phyloP scores from a whole-genome alignment of 2,329 filamentous ascomycete species.

The Pyrenophora graminea region DNA sequence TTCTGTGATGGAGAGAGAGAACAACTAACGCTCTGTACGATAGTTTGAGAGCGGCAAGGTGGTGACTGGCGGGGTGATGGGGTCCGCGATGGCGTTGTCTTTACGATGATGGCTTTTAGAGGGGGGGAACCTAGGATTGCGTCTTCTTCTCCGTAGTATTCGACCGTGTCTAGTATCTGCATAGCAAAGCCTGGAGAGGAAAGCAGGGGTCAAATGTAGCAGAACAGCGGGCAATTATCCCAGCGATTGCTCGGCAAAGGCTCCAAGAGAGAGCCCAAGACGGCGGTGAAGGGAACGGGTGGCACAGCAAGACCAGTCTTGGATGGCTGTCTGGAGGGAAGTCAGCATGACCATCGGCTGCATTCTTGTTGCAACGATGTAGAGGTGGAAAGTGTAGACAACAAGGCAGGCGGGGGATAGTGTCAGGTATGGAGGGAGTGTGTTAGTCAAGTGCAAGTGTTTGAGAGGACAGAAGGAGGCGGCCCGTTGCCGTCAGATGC shows the following conservation, averaged over 20 bases:
- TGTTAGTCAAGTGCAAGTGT: constrained; percentile 7
- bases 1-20: constrained; percentile 52
- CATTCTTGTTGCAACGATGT: constrained; percentile 20
- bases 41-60: constrained; percentile 20
- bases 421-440: constrained; percentile 1
- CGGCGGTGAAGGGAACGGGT: constrained; percentile 24
- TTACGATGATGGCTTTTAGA: constrained; percentile 49
- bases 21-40: constrained; percentile 47
- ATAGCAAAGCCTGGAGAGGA: constrained; percentile 1
- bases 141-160: constrained; percentile 58
- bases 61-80: constrained; percentile 49
- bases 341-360: constrained; percentile 34
- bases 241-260: constrained; percentile 28
- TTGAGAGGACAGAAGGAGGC: constrained; percentile 11
- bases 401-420: not conserved
- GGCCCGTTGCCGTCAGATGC: constrained; percentile 16
- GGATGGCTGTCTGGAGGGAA: constrained; percentile 27
- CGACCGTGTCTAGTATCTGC: constrained; percentile 33
- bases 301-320: constrained; percentile 28
- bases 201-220: not conserved
- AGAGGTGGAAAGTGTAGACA: not conserved
- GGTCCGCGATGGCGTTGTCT: constrained; percentile 55
- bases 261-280: constrained; percentile 20
- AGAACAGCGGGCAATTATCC: constrained; percentile 21
- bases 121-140: constrained; percentile 49